Evolutionary conservation across 768 basidiomycete genomes (phyloP), one percentile per base, ranked within the genome.

Genomic region (Suillus plorans): DNA sequence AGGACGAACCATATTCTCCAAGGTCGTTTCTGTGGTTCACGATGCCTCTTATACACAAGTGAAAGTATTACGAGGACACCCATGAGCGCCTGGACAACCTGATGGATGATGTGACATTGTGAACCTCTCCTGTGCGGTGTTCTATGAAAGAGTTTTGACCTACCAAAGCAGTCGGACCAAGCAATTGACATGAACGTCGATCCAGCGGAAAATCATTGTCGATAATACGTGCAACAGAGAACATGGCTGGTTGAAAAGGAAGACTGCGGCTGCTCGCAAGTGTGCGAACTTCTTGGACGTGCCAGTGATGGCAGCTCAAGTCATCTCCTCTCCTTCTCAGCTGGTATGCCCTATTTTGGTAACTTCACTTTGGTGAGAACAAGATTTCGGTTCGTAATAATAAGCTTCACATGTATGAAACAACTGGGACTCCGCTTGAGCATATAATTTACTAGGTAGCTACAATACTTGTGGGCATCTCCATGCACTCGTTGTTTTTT

Each of bases 51-150:
- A 72, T 89, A 88, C 5, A 98, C 84, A 56, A 98, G 81, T 3
- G 94, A 94, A 20, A 88, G 81, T 39, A 98, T 83, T n/a, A 97
- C 95, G 37, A 98, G 78, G 20, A 95, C 76, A n/a, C 95, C 97
- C 89, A 99, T 89, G 25, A 94, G 82, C 4, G 74, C 91, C 79
- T 98, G 93, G 22, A 95, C 90, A 62, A 89, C 79, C 92, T 94
- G 50, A 8, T 37, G 61, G 34, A 59, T 49, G 31, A 28, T 44
- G 67, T 67, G 18, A 25, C 22, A 49, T 57, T 6, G 63, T 63
- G 25, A 63, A 22, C 6, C 10, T 39, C 37, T 58, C 37, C 55
- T 39, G 28, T 41, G 14, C 2, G 2, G 20, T 25, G 25, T 28
- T 41, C 16, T 6, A 66, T 22, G 6, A 31, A 20, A 65, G 62